phyloP scores from a whole-genome alignment of 2,329 filamentous ascomycete genomes.

The Helotiales sp. region DNA sequence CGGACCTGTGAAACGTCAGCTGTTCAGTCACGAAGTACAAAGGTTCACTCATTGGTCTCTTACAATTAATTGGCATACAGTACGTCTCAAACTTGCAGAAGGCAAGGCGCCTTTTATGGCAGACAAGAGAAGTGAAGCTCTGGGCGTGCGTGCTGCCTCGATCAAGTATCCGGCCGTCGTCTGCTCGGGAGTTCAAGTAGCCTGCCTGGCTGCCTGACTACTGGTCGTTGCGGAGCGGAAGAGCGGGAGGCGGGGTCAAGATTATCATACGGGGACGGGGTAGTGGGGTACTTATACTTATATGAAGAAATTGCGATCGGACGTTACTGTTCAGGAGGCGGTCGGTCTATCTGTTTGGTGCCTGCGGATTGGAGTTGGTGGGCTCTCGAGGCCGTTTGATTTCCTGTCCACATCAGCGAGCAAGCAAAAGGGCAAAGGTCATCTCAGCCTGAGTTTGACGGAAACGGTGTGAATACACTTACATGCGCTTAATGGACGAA shows the following conservation, averaged over 20 bases:
- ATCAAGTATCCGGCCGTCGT: neutral
- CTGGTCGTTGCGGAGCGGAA: no score
- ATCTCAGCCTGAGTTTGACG: neutral
- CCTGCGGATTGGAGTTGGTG: no score
- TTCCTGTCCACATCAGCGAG: neutral
- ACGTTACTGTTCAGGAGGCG: neutral
- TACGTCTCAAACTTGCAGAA: neutral
- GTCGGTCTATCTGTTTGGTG: neutral
- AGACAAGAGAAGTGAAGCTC: neutral
- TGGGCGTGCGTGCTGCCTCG: neutral
- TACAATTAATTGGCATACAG: neutral
- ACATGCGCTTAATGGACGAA: constrained; percentile 11
- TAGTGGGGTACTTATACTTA: no score
- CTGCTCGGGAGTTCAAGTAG: neutral
- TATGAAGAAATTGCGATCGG: neutral
- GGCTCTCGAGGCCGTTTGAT: neutral
- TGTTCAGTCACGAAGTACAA: neutral
- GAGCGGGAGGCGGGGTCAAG: neutral
- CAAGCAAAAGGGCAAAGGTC: neutral
- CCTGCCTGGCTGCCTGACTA: neutral
- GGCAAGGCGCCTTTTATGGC: neutral
- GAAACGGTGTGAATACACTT: neutral
- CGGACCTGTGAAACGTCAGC: neutral
- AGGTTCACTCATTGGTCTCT: neutral
- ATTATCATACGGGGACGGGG: constrained; percentile 1